Evolutionary conservation across 352 stramenopile species (phyloP), one percentile per base, ranked within the genome.

Genomic region (Globisporangium iwayamae): DNA sequence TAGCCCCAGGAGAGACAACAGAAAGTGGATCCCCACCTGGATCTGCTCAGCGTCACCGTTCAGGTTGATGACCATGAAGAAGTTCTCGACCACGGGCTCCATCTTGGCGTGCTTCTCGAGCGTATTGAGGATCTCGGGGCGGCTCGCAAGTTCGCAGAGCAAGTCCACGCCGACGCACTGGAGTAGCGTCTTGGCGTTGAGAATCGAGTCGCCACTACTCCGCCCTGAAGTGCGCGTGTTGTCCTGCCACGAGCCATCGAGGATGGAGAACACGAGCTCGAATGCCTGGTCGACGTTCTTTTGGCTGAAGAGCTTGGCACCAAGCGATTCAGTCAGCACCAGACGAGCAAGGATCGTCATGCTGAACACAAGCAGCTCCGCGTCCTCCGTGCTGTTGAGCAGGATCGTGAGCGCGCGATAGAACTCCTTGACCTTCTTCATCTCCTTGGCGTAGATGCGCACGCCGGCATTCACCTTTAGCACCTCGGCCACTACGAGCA

Each of bases 241-340:
- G 22, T 72, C 70, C 45, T 80, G 69, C 62, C 74, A 85, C 18
- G 79, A 85, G 7, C 73, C 81, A 34, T 90, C 78, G 0, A 94
- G 60, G 34, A 94, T 77, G 0, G 81, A 88, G 72, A 90, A 89
- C 1, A 89, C 67, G 16, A 94, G 74, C n/a, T 78, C 74, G 39
- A 92, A 73, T 16, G 81, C 80, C 34, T 94, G 82, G 13, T 87
- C 74, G 36, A 90, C 78, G 54, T 94, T 94, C 67, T 94, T 94
- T 8, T 77, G 68, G 51, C 83, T 90, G 34, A 94, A 94, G 1
- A 94, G 69, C 55, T 93, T 94, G 36, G 71, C 82, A 10, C 83
- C 85, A n/a, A 94, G 75, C 5, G 83, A 74, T 52, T 94, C 83
- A 14, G 67, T 72, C 4, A 94, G 72, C 63, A 93, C 85, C 13